Base-by-base conservation (phyloP, 306 rosid species). In the Cucurbita argyrosperma region DNA sequence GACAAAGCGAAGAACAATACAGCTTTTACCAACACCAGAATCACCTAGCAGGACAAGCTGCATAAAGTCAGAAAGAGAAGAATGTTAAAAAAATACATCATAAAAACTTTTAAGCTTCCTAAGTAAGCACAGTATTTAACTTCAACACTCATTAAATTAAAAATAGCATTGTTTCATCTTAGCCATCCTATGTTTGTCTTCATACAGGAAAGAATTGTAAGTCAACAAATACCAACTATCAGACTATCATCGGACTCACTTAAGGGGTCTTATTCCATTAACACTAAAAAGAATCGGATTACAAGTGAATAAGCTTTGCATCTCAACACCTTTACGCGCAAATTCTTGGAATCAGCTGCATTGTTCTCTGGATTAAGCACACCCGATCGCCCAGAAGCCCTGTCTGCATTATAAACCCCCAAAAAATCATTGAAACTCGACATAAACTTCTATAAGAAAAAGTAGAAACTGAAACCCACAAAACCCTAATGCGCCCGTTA, bases 21-120 rank as follows among this genome's bases (percentile, higher is more conserved):
- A 95, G 81, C 99, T 95, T 83, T 95, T 95, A 79, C 99, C 99
- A 80, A 95, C 99, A 49, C 99, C 99, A 78, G 99, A 95, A 85
- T 95, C 99, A 76, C 99, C 99, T 82, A 95, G 81, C 77, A 95
- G 87, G 76, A 95, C 99, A 74, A 95, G 96, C 97, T 95, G 77
- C 77, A 77, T 59, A 80, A 80, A 62, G 60, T 78, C 71, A 81
- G 60, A 57, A 69, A 2, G 38, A 69, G 74, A 62, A 59, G 75
- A 84, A 76, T 13, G 12, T 18, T 18, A 54, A 54, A 50, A 50
- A 79, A 47, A 23, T 18, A 68, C 23, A 68, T 21, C 74, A 47
- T 23, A 30, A 49, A 49, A 68, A 14, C 42, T 11, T 46, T 26
- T 13, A 69, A 47, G 58, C 58, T 26, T 69, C 49, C 43, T 46